A percentile compares a stretch with the other conserved stretches of the same genome.
Evolutionary conservation across 345 rosid species (phyloP).

Genomic region (Mangifera indica): DNA sequence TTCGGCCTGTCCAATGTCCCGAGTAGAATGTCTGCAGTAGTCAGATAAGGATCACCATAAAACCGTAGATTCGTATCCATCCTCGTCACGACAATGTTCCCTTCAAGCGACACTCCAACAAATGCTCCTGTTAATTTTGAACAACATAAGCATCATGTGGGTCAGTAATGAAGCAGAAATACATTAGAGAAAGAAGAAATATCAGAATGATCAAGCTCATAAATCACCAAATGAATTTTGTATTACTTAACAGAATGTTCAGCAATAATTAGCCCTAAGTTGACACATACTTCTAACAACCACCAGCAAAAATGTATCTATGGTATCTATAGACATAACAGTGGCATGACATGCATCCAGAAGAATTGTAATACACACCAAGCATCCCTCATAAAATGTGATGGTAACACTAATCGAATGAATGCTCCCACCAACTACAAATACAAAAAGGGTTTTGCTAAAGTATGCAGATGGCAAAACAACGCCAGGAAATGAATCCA

Average conservation of each 20-base stretch:
- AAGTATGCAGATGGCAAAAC: not conserved
- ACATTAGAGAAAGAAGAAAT: not conserved
- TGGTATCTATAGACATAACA: no score
- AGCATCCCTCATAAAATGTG: no score
- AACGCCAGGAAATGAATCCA: not conserved
- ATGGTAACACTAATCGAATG: not conserved
- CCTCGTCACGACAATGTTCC: conserved; percentile 79
- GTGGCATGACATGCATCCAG: no score
- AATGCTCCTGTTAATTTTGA: conserved; percentile 68
- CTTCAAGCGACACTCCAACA: conserved; percentile 92
- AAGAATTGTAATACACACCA: no score
- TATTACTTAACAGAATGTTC: no score
- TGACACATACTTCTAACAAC: no score
- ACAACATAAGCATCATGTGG: not conserved
- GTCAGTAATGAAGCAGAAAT: not conserved
- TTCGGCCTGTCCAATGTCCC: conserved; percentile 81
- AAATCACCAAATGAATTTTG: not conserved
- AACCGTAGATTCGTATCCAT: conserved; percentile 78
- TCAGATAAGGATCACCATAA: conserved; percentile 90
- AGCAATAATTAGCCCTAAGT: no score
- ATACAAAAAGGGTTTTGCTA: not conserved
- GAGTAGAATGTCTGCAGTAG: conserved; percentile 74
- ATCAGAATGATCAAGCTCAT: not conserved
- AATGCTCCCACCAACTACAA: not conserved
- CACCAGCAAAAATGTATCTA: no score